Percentiles rank a stretch among this genome's conserved stretches.
Conservation (phyloP, 176 grass and related monocot species). For the Oryza australiensis region DNA sequence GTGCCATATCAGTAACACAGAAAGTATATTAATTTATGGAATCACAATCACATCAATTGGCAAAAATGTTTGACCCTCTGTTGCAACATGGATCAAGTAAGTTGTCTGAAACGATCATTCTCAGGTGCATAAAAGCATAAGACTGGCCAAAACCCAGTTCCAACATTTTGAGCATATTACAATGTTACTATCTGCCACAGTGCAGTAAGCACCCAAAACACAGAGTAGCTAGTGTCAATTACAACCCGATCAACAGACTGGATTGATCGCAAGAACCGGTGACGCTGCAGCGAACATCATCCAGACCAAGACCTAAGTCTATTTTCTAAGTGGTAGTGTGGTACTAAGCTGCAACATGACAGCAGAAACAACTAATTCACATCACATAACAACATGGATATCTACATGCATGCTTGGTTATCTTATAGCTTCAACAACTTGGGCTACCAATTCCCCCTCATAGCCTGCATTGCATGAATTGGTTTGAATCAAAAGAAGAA, state of each 20-base stretch:
- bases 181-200: constrained; percentile 26
- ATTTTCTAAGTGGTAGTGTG: constrained; percentile 32
- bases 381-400: constrained; percentile 28
- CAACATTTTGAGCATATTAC: constrained; percentile 18
- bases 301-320: constrained; percentile 23
- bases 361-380: constrained; percentile 34
- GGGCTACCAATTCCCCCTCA: constrained; percentile 14
- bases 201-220: constrained; percentile 14
- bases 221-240: constrained; percentile 22
- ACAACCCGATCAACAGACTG: constrained; percentile 39
- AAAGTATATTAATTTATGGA: not conserved
- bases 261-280: constrained; percentile 36
- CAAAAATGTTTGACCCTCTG: not conserved
- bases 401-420: not conserved
- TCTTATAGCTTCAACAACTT: constrained; percentile 19
- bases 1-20: not conserved
- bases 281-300: constrained; percentile 13
- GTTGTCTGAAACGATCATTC: not conserved
- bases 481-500: constrained; percentile 15
- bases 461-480: constrained; percentile 6
- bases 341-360: not conserved
- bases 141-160: not conserved
- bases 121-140: not conserved
- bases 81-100: constrained; percentile 1
- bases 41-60: not conserved